These are phyloP conservation scores for Exophiala sp. DNA, from an alignment of 2,329 filamentous ascomycete genomes.

Conservation along the genomic window DNA sequence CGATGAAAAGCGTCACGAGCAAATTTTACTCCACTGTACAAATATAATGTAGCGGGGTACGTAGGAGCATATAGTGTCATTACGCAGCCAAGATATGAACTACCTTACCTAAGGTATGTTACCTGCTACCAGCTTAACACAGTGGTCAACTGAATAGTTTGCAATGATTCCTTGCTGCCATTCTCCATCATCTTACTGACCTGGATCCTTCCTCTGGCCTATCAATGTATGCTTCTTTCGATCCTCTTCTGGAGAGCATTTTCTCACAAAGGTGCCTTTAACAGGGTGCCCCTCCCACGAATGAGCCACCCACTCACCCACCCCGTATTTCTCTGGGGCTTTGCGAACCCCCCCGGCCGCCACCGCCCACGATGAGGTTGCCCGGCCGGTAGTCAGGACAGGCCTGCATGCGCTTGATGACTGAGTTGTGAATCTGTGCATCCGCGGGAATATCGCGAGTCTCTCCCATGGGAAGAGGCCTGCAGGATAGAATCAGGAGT, in stretches of 20 bases:
- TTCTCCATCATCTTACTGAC: background rate
- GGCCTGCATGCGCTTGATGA: constrained; percentile 63
- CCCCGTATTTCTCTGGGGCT: constrained; percentile 58
- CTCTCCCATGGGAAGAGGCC: constrained; percentile 67
- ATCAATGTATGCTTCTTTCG: background rate
- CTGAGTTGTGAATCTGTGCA: constrained; percentile 66
- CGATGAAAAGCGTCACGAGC: too few species aligned
- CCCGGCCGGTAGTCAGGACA: constrained; percentile 65
- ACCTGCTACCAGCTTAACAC: too few species aligned
- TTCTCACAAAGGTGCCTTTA: constrained; percentile 46
- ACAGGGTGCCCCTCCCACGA: constrained; percentile 60
- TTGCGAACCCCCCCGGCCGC: constrained; percentile 61
- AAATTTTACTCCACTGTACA: too few species aligned
- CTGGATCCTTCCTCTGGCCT: too few species aligned
- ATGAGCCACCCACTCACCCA: constrained; percentile 65
- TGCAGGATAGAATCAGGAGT: constrained; percentile 2
- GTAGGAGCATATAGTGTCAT: too few species aligned
- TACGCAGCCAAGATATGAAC: too few species aligned
- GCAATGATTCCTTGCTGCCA: too few species aligned
- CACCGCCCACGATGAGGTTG: constrained; percentile 73
- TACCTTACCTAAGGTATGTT: too few species aligned
- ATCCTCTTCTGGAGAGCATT: background rate
- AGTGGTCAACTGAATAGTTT: too few species aligned
- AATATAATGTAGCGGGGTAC: too few species aligned
- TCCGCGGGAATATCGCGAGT: constrained; percentile 67